Percentiles rank a stretch among this genome's conserved stretches.
These are phyloP conservation scores for Pistacia vera DNA, from an alignment of 345 rosid genomes.

Conservation along the genomic window DNA sequence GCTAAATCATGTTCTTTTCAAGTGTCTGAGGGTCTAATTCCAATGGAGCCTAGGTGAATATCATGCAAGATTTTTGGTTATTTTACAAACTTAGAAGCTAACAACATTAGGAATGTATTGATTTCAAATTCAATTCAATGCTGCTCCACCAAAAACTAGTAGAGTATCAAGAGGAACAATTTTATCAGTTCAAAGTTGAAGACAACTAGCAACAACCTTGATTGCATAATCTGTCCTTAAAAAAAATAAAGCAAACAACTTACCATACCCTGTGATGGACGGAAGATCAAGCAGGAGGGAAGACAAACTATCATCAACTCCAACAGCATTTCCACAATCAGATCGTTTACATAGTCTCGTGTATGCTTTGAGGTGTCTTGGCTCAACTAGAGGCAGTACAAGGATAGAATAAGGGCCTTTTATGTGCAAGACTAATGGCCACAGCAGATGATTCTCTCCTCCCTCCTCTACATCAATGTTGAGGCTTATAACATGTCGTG, in stretches of 20 bases:
- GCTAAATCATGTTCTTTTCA: not conserved
- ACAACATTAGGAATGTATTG: not conserved
- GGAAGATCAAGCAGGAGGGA: conserved; percentile 87
- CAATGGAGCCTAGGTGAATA: not conserved
- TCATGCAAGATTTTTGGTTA: not conserved
- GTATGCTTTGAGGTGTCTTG: conserved; percentile 60
- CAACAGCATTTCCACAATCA: conserved; percentile 82
- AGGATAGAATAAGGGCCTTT: conserved; percentile 65
- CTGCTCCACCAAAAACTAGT: not conserved
- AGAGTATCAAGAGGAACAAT: not conserved
- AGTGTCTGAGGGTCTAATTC: not conserved
- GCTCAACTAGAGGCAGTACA: conserved; percentile 77
- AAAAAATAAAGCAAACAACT: conserved; percentile 36
- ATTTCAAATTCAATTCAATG: not conserved
- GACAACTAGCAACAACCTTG: not conserved
- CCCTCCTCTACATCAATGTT: conserved; percentile 41
- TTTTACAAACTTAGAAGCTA: not conserved
- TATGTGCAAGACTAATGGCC: conserved; percentile 83
- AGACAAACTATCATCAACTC: conserved; percentile 65
- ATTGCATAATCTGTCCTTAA: not conserved
- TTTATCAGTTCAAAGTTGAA: not conserved
- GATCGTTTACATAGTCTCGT: conserved; percentile 54
- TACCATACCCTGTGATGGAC: conserved; percentile 94
- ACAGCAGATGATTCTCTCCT: conserved; percentile 49
- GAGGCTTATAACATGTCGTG: conserved; percentile 76